Percentiles rank a stretch among this genome's conserved stretches.
These are phyloP conservation scores for Gossypium bickii DNA, from an alignment of 345 rosid genomes.

Conservation along the genomic window DNA sequence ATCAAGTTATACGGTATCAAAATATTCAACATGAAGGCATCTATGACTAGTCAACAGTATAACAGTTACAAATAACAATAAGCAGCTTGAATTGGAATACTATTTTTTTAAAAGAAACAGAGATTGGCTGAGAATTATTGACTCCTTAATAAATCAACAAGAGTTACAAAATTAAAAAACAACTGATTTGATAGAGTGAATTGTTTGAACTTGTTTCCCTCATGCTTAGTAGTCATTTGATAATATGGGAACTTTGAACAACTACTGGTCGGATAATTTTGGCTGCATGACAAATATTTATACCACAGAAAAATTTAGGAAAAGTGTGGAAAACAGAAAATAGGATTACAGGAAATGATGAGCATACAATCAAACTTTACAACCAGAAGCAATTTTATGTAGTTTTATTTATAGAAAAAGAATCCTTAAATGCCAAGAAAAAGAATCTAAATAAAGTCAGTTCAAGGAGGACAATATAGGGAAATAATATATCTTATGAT, in stretches of 20 bases:
- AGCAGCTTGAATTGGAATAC: background rate
- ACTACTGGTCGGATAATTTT: background rate
- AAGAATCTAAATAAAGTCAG: background rate
- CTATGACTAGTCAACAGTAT: background rate
- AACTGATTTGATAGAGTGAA: background rate
- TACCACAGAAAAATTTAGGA: too few relatives aligned
- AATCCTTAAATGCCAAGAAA: background rate
- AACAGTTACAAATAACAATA: background rate
- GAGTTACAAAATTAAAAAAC: background rate
- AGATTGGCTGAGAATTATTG: background rate
- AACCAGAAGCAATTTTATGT: background rate
- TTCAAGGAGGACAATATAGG: background rate
- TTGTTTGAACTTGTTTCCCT: background rate
- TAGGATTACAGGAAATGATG: background rate
- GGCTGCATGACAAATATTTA: too few relatives aligned
- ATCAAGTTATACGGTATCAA: conserved; percentile 5
- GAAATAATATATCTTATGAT: background rate
- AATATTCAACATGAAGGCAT: background rate
- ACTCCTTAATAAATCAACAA: background rate
- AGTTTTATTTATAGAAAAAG: background rate
- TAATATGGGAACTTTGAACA: background rate
- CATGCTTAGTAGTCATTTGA: background rate
- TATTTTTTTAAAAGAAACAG: background rate
- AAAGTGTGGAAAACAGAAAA: too few relatives aligned
- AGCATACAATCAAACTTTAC: background rate